Evolutionary conservation across 2,329 filamentous ascomycete genomes (phyloP), one percentile per base, ranked within the genome.

Genomic region (Magnaporthales sp.): DNA sequence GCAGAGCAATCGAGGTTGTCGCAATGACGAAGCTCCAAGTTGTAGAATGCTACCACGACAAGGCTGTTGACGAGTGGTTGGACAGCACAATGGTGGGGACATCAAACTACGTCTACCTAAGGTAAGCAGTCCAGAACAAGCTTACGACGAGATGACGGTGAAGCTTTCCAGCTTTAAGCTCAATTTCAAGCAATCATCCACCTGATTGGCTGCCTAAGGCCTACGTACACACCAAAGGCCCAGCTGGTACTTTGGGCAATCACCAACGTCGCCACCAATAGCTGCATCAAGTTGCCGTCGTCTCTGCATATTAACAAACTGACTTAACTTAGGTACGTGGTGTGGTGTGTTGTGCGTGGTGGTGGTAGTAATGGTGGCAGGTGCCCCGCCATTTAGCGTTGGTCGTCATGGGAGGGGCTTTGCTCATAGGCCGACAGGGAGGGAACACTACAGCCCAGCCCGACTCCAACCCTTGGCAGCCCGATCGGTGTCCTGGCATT

Each of bases 321-420:
- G 19, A 26, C 2, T 9, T 9, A 10, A 56, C n/a, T n/a, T 1
- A 56, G 51, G 4, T 13, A 9, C 10, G 51, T 22, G 51, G 51
- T 22, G n/a, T 13, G 32, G 7, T 2, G 10, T 56, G 51, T 56
- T 26, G n/a, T 9, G n/a, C n/a, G n/a, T n/a, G n/a, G n/a, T n/a
- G n/a, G n/a, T n/a, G n/a, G n/a, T n/a, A n/a, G n/a, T n/a, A n/a
- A n/a, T n/a, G n/a, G n/a, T 22, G n/a, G 22, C 15, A 10, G 56
- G 11, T 60, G 56, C 56, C 56, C 56, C 56, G 56, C 56, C 56
- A 60, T 60, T 58, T 60, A 60, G 56, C 56, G 56, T 60, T 60
- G n/a, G 38, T 51, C 38, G 19, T n/a, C 15, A 29, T 24, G 11
- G 56, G 56, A 60, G 56, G 56, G 56, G 56, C 56, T 60, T 27